A percentile compares a stretch with the other conserved stretches of the same genome.
Evolutionary conservation across 2,329 filamentous ascomycete species (phyloP).

Genomic region (Fusarium ramigenum): DNA sequence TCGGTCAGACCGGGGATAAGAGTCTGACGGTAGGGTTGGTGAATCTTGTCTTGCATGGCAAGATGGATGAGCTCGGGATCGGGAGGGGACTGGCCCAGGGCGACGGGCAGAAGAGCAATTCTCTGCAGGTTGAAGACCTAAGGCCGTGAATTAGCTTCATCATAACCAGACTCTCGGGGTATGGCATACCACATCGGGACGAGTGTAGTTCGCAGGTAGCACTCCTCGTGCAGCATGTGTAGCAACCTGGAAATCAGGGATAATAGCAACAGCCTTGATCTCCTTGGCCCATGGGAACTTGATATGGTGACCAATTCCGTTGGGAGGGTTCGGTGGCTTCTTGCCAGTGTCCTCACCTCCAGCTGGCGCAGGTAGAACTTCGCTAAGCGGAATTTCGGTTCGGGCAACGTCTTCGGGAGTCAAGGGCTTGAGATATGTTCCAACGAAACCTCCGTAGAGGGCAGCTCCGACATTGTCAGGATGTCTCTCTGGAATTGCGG

Average conservation of each 20-base stretch:
- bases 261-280: conserved; percentile 97
- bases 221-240: conserved; percentile 91
- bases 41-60: conserved; percentile 98
- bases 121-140: conserved; percentile 92
- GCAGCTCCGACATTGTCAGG: conserved; percentile 96
- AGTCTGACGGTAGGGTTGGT: conserved; percentile 93
- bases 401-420: conserved; percentile 88
- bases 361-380: conserved; percentile 89
- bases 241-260: conserved; percentile 95
- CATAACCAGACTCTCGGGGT: background rate
- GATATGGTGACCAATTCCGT: conserved; percentile 94
- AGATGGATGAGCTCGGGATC: conserved; percentile 95
- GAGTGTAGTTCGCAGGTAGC: conserved; percentile 80
- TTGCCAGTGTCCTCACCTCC: conserved; percentile 91
- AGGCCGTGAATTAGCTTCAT: conserved; percentile 25
- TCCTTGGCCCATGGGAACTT: conserved; percentile 93
- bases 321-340: conserved; percentile 85
- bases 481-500: conserved; percentile 71
- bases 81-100: conserved; percentile 87
- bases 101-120: conserved; percentile 88
- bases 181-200: conserved; percentile 77
- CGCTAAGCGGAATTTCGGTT: conserved; percentile 91
- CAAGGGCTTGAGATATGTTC: conserved; percentile 93
- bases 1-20: conserved; percentile 92
- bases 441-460: conserved; percentile 94